Conservation (phyloP, 225 moss, liverwort and hornwort species). For the Marchantia paleacea region DNA sequence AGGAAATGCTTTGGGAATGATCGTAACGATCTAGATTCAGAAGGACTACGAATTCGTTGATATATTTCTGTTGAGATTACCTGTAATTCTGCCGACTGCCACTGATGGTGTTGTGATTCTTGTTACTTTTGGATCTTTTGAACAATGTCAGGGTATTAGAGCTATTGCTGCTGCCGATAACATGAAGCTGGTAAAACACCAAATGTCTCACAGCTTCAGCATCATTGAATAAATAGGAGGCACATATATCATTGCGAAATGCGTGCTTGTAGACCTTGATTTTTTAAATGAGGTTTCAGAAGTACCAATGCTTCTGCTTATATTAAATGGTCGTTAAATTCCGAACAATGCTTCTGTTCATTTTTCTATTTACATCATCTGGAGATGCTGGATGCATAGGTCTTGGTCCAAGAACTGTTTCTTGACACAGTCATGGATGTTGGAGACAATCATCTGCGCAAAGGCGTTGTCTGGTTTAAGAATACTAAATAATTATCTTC, state of each 20-base stretch:
- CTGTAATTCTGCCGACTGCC: not conserved
- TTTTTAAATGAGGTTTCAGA: no score
- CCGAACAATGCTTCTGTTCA: not conserved
- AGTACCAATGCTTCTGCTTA: no score
- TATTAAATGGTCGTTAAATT: not conserved
- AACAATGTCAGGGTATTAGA: slow-evolving; percentile 55
- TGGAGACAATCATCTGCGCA: not conserved
- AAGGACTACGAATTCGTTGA: not conserved
- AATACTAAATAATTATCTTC: not conserved
- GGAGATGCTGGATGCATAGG: not conserved
- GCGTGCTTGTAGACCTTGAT: no score
- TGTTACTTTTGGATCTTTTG: not conserved
- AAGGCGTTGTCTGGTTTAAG: not conserved
- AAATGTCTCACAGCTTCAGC: not conserved
- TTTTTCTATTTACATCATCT: not conserved
- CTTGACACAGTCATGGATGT: not conserved
- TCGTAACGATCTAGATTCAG: not conserved
- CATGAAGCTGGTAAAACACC: slow-evolving; percentile 59
- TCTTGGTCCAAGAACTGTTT: not conserved
- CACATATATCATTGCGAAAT: no score
- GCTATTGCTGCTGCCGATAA: slow-evolving; percentile 62
- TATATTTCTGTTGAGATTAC: not conserved
- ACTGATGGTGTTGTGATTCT: no score
- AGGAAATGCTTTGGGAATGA: not conserved
- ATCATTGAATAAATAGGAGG: not conserved